Conservation (phyloP, 2,329 filamentous ascomycete species). For the Aspergillus viridinutans region DNA sequence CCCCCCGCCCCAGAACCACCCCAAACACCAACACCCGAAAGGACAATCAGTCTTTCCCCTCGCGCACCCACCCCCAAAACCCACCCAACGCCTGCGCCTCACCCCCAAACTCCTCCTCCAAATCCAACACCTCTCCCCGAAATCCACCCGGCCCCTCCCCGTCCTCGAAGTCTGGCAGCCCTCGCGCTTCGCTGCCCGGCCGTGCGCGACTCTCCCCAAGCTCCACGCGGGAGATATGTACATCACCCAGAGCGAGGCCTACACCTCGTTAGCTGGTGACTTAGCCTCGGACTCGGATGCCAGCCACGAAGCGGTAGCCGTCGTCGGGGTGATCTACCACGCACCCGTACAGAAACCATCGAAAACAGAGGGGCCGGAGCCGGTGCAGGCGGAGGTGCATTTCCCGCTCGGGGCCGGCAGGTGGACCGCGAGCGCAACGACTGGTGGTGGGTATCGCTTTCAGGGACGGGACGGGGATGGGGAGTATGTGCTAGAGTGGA, state of each 20-base stretch:
- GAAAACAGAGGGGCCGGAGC: not conserved
- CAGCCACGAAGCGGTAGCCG: not conserved
- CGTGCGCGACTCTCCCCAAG: slow-evolving; percentile 18
- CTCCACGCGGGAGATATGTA: slow-evolving; percentile 25
- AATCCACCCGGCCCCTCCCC: slow-evolving; percentile 19
- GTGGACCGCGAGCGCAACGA: not conserved
- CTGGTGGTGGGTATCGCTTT: slow-evolving; percentile 5
- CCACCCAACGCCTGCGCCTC: slow-evolving; percentile 20
- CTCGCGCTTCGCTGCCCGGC: slow-evolving; percentile 18
- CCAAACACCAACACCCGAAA: slow-evolving; percentile 14
- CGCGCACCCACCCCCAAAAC: slow-evolving; percentile 28
- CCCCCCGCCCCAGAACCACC: slow-evolving; percentile 4
- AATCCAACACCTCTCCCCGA: slow-evolving; percentile 27
- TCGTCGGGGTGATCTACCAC: not conserved
- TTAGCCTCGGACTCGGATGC: not conserved
- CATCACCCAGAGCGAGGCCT: slow-evolving; percentile 22
- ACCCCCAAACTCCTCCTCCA: slow-evolving; percentile 27
- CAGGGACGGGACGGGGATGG: not conserved
- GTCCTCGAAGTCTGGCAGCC: slow-evolving; percentile 31
- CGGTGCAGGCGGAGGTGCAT: not conserved
- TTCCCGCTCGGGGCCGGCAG: not conserved
- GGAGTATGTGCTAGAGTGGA: slow-evolving; percentile 7
- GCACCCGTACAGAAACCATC: no score
- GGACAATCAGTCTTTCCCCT: slow-evolving; percentile 22
- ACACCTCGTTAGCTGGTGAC: slow-evolving; percentile 10